Conservation (phyloP, 352 stramenopile species). For the Globisporangium nunn region DNA sequence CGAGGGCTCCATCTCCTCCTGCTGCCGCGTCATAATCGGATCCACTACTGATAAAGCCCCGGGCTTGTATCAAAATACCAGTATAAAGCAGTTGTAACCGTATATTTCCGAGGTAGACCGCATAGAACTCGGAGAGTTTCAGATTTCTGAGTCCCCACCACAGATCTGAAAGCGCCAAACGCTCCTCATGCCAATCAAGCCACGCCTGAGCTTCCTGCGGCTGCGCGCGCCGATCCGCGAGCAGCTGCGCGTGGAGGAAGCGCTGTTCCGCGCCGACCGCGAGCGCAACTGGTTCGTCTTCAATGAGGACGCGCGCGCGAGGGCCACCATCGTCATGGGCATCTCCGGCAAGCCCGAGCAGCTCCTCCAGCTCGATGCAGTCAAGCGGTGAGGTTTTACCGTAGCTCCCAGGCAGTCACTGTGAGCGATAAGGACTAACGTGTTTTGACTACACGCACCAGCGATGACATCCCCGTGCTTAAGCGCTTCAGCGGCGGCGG, state of each 20-base stretch:
- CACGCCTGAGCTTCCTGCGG: slow-evolving; percentile 61
- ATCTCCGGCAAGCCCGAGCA: slow-evolving; percentile 92
- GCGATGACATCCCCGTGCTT: slow-evolving; percentile 80
- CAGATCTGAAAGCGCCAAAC: slow-evolving; percentile 1
- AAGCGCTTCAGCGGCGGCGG: slow-evolving; percentile 96
- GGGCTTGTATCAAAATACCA: no score
- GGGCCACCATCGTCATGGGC: slow-evolving; percentile 90
- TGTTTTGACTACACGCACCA: slow-evolving; percentile 12
- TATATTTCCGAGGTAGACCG: no score
- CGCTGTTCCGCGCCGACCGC: slow-evolving; percentile 87
- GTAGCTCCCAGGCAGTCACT: no score
- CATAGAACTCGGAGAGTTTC: no score
- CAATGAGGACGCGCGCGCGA: slow-evolving; percentile 50
- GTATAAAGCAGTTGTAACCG: no score
- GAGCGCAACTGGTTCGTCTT: slow-evolving; percentile 79
- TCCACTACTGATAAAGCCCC: not conserved
- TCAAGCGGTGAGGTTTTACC: slow-evolving; percentile 44
- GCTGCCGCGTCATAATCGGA: slow-evolving; percentile 12
- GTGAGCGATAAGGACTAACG: not conserved
- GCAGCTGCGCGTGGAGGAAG: slow-evolving; percentile 90
- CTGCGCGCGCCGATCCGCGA: slow-evolving; percentile 65
- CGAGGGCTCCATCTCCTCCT: not conserved
- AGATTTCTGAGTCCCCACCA: no score
- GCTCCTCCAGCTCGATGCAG: slow-evolving; percentile 79
- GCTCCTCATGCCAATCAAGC: slow-evolving; percentile 19